Base-by-base conservation (phyloP, 495 filamentous ascomycete genomes). In the Patellaria atrata region DNA sequence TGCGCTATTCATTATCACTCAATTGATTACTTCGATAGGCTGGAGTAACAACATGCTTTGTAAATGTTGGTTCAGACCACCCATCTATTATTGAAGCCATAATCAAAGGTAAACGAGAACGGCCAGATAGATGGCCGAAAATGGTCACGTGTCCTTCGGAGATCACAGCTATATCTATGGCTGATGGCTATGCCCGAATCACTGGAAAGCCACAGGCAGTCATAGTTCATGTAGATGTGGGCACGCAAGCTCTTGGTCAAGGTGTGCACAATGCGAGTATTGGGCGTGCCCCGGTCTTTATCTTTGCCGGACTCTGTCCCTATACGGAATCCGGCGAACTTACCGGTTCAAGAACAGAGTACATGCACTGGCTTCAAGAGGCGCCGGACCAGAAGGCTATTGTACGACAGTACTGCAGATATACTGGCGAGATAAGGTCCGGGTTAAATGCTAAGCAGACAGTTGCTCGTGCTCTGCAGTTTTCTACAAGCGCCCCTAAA, bases 291-390 rank as follows among this genome's bases (percentile, higher is more conserved):
- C 47, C 47, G 21, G 41, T 47, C 28, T 35, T 50, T n/a, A 50
- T 50, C n/a, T 48, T 50, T 30, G 47, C 47, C 15, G 47, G 47
- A 7, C 39, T 34, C 12, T 32, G 40, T 14, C 47, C 47, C 1
- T 50, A 48, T 30, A 50, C 47, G 8, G 13, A 50, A 5, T 36
- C 48, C 22, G 47, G 45, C 1, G 47, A 48, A 29, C 12, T 37
- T 12, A 8, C 14, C 7, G 47, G 45, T 2, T 44, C 45, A 2
- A 25, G 47, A 15, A 48, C 45, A 4, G 47, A 48, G 32, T 40
- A 51, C 27, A 38, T 51, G 10, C 47, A 51, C 23, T 51, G 47
- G 47, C 30, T 38, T 14, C 45, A 51, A 32, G 47, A 51, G 22
- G 46, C 34, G 4, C 47, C 47, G 18, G 37, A 51, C 24, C 47